Conservation (phyloP, 768 basidiomycete genomes). For the Fomitopsis pulvina region DNA sequence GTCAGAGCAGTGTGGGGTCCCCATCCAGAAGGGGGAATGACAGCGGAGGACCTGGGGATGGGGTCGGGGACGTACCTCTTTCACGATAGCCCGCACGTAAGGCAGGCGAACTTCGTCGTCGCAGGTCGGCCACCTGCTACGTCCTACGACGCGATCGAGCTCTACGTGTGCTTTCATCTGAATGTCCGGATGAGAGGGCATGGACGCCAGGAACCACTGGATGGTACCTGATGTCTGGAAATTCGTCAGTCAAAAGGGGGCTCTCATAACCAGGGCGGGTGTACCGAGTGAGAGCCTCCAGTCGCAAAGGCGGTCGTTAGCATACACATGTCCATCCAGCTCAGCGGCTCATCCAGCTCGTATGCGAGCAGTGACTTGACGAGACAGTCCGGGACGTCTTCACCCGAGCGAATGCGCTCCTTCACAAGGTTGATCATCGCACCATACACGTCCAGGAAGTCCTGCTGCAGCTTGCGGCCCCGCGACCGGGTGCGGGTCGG, state of each 20-base stretch:
- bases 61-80: constrained; percentile 23
- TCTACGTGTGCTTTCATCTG: constrained; percentile 35
- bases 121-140: constrained; percentile 31
- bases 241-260: neutral
- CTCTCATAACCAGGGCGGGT: constrained; percentile 4
- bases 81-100: constrained; percentile 32
- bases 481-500: constrained; percentile 33
- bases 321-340: constrained; percentile 33
- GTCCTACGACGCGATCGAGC: constrained; percentile 35
- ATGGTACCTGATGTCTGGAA: constrained; percentile 33
- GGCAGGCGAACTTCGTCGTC: constrained; percentile 34
- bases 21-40: constrained; percentile 24
- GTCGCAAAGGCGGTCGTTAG: constrained; percentile 38
- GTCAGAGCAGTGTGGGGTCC: constrained; percentile 22
- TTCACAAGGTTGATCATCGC: constrained; percentile 33
- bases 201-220: constrained; percentile 34
- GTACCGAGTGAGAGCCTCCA: constrained; percentile 38
- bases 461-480: constrained; percentile 32
- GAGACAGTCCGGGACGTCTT: constrained; percentile 36
- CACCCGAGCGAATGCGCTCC: constrained; percentile 28
- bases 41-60: constrained; percentile 18
- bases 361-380: constrained; percentile 30
- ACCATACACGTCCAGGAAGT: constrained; percentile 32
- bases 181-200: constrained; percentile 32
- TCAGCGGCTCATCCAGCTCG: constrained; percentile 26